These are phyloP conservation scores for Vitellaria paradoxa DNA, from an alignment of 179 eudicot species.

Conservation along the genomic window DNA sequence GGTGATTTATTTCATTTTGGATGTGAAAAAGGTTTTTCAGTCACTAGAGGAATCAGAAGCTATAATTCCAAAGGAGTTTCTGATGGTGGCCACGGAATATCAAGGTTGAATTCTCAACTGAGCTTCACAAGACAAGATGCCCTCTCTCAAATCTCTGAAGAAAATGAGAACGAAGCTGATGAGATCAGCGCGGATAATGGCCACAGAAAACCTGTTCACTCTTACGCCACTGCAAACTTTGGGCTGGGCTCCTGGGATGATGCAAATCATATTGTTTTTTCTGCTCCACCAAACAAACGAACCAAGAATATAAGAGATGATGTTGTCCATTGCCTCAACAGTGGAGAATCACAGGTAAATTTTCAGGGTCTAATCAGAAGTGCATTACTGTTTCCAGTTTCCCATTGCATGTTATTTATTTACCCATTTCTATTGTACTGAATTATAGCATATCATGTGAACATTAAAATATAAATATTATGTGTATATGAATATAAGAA, in stretches of 20 bases:
- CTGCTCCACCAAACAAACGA: constrained; percentile 36
- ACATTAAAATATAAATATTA: no score
- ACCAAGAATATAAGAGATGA: constrained; percentile 33
- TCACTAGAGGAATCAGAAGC: constrained; percentile 46
- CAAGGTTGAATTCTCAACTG: constrained; percentile 59
- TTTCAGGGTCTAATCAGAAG: neutral
- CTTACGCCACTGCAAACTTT: constrained; percentile 31
- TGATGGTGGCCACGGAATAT: constrained; percentile 32
- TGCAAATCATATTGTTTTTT: constrained; percentile 29
- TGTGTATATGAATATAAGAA: no score
- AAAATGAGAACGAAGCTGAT: constrained; percentile 31
- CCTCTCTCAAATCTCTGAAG: constrained; percentile 63
- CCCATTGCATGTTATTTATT: neutral
- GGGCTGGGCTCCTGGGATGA: constrained; percentile 56
- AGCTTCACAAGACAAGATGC: constrained; percentile 65
- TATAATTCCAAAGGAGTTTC: constrained; percentile 33
- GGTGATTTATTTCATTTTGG: neutral
- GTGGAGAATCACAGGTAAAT: constrained; percentile 54
- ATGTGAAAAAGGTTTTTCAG: constrained; percentile 35
- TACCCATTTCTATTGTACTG: neutral
- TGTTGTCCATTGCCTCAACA: constrained; percentile 25
- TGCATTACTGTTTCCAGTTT: neutral
- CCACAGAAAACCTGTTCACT: constrained; percentile 25
- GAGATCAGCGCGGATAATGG: constrained; percentile 17
- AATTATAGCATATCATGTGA: neutral